A percentile compares a stretch with the other conserved stretches of the same genome.
Evolutionary conservation across 1,139 yeast species (phyloP).

Genomic region (Geotrichum candidum): DNA sequence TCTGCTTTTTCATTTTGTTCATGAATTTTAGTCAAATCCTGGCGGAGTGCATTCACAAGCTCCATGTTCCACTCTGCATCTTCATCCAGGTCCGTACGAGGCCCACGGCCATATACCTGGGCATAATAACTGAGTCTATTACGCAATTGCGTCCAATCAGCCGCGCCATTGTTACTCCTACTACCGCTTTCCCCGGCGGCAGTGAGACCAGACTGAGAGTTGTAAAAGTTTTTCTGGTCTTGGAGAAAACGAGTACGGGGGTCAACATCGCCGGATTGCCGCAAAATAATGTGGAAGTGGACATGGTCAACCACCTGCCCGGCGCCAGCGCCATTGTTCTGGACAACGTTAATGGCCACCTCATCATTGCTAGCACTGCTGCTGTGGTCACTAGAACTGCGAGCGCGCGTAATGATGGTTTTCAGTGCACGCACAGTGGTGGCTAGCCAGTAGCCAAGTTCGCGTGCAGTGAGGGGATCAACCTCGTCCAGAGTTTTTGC

Average conservation of each 20-base stretch:
- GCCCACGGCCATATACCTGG: slow-evolving; percentile 31
- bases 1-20: background rate
- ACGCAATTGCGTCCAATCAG: slow-evolving; percentile 14
- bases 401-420: slow-evolving; percentile 9
- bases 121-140: slow-evolving; percentile 24
- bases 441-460: background rate
- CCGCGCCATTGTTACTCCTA: background rate
- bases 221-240: background rate
- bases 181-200: background rate
- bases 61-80: slow-evolving; percentile 21
- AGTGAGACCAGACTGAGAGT: background rate
- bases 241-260: slow-evolving; percentile 1
- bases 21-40: background rate
- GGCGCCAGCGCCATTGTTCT: slow-evolving; percentile 81
- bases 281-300: slow-evolving; percentile 60
- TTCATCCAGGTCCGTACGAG: slow-evolving; percentile 30
- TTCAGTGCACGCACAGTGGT: slow-evolving; percentile 34
- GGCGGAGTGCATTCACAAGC: slow-evolving; percentile 19
- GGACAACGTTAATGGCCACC: slow-evolving; percentile 71
- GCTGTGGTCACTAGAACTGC: slow-evolving; percentile 33
- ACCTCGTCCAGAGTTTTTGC: slow-evolving; percentile 74
- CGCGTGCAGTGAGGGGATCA: slow-evolving; percentile 52
- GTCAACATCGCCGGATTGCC: slow-evolving; percentile 16
- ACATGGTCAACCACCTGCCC: slow-evolving; percentile 88
- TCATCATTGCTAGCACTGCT: slow-evolving; percentile 37